phyloP scores from a whole-genome alignment of 768 basidiomycete genomes.

The Clitopilus passeckerianus region DNA sequence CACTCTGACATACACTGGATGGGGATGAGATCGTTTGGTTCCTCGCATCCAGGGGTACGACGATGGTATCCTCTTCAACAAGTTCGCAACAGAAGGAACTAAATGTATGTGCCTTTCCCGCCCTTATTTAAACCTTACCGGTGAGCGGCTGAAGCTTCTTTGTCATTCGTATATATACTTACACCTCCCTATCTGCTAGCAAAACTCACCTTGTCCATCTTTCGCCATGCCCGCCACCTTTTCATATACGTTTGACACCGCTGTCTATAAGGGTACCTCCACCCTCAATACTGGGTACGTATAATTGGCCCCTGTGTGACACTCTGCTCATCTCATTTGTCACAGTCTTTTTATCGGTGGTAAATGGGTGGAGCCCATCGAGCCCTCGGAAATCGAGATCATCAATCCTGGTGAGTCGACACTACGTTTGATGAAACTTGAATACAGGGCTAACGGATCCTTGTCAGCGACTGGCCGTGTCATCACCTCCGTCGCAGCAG shows the following conservation, averaged over 20 bases:
- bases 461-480: slow-evolving; percentile 56
- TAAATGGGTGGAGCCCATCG: slow-evolving; percentile 55
- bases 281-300: slow-evolving; percentile 50
- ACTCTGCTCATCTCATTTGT: neutral
- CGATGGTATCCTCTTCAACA: neutral
- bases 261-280: slow-evolving; percentile 52
- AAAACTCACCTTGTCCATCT: neutral
- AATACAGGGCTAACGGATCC: slow-evolving; percentile 4
- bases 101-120: neutral
- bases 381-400: slow-evolving; percentile 65
- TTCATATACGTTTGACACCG: slow-evolving; percentile 47
- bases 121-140: neutral
- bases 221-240: slow-evolving; percentile 30
- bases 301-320: neutral
- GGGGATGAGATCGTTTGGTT: neutral
- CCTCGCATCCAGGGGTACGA: neutral
- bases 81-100: neutral
- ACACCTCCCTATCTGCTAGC: neutral
- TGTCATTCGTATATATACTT: neutral
- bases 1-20: neutral
- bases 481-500: slow-evolving; percentile 54
- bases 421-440: neutral
- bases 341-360: slow-evolving; percentile 67
- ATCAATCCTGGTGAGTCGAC: slow-evolving; percentile 46
- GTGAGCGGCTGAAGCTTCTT: neutral